These are phyloP conservation scores for Przewalskia tangutica DNA, from an alignment of 257 asterid genomes.

Conservation along the genomic window DNA sequence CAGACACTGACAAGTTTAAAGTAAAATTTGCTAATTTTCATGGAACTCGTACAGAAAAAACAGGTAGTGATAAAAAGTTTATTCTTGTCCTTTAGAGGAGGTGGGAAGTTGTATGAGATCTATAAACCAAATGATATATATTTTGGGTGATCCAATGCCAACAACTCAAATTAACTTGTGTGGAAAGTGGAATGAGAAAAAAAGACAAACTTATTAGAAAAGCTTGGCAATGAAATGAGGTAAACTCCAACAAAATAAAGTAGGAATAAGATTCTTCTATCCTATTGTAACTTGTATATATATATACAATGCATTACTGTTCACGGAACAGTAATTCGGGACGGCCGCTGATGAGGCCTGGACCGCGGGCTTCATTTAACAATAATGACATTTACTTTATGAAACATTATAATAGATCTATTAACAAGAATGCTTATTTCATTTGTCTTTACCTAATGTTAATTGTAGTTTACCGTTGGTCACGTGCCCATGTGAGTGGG, in stretches of 20 bases:
- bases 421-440: background rate
- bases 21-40: background rate
- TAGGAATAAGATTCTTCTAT: no score
- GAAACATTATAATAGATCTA: background rate
- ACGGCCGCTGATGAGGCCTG: no score
- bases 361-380: no score
- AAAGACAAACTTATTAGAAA: no score
- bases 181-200: background rate
- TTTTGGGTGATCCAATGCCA: background rate
- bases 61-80: background rate
- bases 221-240: background rate
- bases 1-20: no score
- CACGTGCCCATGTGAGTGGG: conserved; percentile 43
- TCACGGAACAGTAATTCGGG: no score
- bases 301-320: no score
- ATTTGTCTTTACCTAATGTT: background rate
- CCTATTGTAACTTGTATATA: no score
- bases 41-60: background rate
- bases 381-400: background rate
- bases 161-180: background rate
- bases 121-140: background rate
- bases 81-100: background rate
- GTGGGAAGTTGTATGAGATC: background rate
- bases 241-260: no score
- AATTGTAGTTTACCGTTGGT: conserved; percentile 15